Base-by-base conservation (phyloP, 2,329 filamentous ascomycete species). In the Botrytis porri region DNA sequence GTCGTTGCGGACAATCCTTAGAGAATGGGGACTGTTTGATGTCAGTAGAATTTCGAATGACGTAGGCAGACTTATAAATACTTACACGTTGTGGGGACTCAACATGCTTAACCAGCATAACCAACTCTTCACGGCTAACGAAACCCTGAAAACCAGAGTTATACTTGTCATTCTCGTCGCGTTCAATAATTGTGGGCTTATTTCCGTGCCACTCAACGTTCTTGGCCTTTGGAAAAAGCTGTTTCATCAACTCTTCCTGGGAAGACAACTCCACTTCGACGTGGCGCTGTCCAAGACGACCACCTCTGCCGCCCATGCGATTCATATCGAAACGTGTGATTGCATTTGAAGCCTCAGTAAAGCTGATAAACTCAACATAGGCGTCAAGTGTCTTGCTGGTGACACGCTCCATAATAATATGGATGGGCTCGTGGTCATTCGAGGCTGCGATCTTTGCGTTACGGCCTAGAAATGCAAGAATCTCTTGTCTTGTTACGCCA, bases 401-500 rank as follows among this genome's bases (percentile, higher is more conserved):
- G 35, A 86, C 83, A n/a, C 88, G 85, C 71, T 90, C 88, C 88
- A 90, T 90, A 76, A 90, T 88, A 75, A 90, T 89, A 74, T 90
- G 88, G 12, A 90, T 83, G 0, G 87, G 85, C 77, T 89, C 88
- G 9, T 87, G 83, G 16, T 81, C 78, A 2, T 78, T 79, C 73
- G 89, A 88, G 43, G 84, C 86, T 64, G 89, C 79, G 48, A 90
- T 84, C 73, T 84, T 85, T 35, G 87, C 85, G 76, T 87, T 89
- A 67, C 86, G 85, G 4, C 88, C 88, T 29, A 90, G 82, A 76
- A 90, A 88, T 1, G 88, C 88, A 70, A 88, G 83, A 29, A 90
- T 81, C 78, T 90, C 88, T 22, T 85, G 79, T 5, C 86, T 84
- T 37, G 82, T 86, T 65, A 86, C 85, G 25, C 82, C 81, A 75